Evolutionary conservation across 805 yeast species (phyloP).

Genomic region (Candida dajiaensis): DNA sequence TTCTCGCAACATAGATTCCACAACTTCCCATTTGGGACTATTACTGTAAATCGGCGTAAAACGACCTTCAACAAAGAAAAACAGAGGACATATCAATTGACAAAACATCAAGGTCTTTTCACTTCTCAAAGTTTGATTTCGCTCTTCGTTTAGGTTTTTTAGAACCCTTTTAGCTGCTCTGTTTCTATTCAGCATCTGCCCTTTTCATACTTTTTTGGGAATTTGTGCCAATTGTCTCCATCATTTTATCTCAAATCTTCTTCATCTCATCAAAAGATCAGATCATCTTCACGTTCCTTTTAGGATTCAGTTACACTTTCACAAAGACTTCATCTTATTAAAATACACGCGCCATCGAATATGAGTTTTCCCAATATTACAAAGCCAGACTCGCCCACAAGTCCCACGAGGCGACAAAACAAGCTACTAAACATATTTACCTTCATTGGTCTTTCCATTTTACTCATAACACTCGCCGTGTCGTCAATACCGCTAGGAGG

Average conservation of each 20-base stretch:
- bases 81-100: too few relatives aligned
- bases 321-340: not conserved
- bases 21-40: not conserved
- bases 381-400: not conserved
- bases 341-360: not conserved
- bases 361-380: not conserved
- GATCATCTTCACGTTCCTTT: too few relatives aligned
- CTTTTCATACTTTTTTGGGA: too few relatives aligned
- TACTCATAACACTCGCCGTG: not conserved
- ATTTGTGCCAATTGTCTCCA: too few relatives aligned
- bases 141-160: not conserved
- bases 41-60: not conserved
- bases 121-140: too few relatives aligned
- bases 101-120: too few relatives aligned
- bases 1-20: not conserved
- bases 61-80: not conserved
- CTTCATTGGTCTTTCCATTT: not conserved
- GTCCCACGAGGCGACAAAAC: not conserved
- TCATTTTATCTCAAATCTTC: not conserved
- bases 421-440: not conserved
- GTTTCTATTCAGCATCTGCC: not conserved
- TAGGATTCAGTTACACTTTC: not conserved
- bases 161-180: not conserved
- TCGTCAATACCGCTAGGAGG: conserved; percentile 22
- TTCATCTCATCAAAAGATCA: not conserved